Conservation (phyloP, 352 stramenopile genomes). For the Globisporangium paroecandrum region DNA sequence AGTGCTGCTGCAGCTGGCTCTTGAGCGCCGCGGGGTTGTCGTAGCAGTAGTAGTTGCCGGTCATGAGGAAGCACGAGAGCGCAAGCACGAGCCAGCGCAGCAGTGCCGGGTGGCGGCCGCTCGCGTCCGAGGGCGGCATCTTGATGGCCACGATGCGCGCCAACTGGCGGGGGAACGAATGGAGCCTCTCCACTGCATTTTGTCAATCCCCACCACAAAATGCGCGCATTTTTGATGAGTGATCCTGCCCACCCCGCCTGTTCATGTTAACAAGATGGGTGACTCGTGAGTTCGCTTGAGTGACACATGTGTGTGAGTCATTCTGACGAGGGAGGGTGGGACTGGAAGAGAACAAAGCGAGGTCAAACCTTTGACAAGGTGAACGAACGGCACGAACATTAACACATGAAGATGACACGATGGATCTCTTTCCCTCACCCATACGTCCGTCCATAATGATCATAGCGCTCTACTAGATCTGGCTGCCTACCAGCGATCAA, state of each 20-base stretch:
- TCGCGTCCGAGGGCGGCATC: background rate
- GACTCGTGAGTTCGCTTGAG: background rate
- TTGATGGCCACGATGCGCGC: background rate
- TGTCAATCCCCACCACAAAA: background rate
- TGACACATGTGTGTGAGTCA: background rate
- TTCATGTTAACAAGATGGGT: background rate
- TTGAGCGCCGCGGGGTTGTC: constrained; percentile 88
- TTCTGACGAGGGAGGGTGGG: background rate
- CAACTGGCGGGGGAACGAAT: background rate
- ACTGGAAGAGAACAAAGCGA: background rate
- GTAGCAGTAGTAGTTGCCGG: constrained; percentile 91
- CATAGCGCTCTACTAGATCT: no score
- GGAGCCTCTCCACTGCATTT: background rate
- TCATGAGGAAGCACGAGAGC: constrained; percentile 84
- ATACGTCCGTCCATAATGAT: no score
- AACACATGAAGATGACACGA: no score
- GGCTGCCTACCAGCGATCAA: no score
- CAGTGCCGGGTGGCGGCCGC: constrained; percentile 16
- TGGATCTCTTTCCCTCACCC: no score
- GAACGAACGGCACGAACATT: no score
- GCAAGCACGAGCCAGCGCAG: constrained; percentile 86
- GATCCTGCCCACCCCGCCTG: background rate
- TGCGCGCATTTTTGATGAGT: constrained; percentile 5
- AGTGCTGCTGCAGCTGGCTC: constrained; percentile 84
- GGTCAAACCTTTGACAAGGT: no score